Conservation (phyloP, 306 rosid species). For the barrel medic (Medicago truncatula) region DNA sequence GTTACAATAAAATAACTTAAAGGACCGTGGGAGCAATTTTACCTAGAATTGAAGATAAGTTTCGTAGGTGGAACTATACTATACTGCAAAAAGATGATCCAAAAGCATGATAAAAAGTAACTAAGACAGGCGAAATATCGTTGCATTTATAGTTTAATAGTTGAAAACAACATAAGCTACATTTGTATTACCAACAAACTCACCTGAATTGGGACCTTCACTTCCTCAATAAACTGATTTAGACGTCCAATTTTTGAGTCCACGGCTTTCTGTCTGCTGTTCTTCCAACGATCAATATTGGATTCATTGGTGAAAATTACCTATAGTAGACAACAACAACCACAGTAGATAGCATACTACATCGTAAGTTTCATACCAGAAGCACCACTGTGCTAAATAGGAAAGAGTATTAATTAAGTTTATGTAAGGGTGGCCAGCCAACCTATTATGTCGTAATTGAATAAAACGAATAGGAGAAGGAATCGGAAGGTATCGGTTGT, state of each 20-base stretch:
- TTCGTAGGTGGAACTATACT: background rate
- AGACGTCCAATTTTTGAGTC: slow-evolving; percentile 96
- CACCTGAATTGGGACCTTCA: slow-evolving; percentile 93
- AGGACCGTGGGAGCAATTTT: too few species aligned
- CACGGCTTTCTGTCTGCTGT: slow-evolving; percentile 85
- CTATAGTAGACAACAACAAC: slow-evolving; percentile 46
- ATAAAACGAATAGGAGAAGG: background rate
- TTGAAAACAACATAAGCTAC: slow-evolving; percentile 22
- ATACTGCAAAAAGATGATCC: background rate
- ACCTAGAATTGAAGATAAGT: background rate
- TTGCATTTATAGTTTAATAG: background rate
- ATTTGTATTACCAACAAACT: slow-evolving; percentile 29
- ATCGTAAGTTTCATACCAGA: slow-evolving; percentile 6
- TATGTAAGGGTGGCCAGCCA: background rate
- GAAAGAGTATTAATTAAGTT: background rate
- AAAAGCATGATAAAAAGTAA: slow-evolving; percentile 11
- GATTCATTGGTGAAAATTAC: slow-evolving; percentile 95
- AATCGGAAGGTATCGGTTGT: background rate
- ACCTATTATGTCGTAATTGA: background rate
- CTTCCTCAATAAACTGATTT: slow-evolving; percentile 68
- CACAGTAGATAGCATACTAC: slow-evolving; percentile 15
- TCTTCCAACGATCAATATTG: slow-evolving; percentile 96
- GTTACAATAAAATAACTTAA: too few species aligned
- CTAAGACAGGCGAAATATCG: background rate
- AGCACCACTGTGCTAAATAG: background rate